Evolutionary conservation across 1,284 basidiomycete genomes (phyloP), one percentile per base, ranked within the genome.

Genomic region (Boletus sp.): DNA sequence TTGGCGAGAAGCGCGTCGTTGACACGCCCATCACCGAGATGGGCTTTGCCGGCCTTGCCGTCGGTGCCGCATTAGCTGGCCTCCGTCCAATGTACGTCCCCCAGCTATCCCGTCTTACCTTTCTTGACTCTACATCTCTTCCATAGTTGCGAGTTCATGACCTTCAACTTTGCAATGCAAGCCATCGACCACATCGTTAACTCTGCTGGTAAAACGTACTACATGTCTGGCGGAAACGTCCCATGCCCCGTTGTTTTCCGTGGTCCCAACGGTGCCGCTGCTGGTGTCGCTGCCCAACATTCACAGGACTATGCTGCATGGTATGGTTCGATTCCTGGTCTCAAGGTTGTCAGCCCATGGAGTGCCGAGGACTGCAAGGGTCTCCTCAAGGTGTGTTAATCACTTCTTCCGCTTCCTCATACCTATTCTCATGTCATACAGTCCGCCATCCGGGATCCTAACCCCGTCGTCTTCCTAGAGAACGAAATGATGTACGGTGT

Each of bases 171-270:
- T 66, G 90, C 91, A 53, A 93, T 92, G 91, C 88, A 92, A 71
- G 94, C 95, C 54, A 99, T 99, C 68, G 96, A 99, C 74, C 96
- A 99, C 70, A 98, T 99, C 58, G 91, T 99, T 72, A 99, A 99
- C 83, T 98, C 94, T n/a, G 96, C 90, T 52, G 96, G 91, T 59
- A 99, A 99, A 80, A 99, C 96, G 10, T 94, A 97, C 75, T 99
- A 99, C 83, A 99, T 99, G 96, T 98, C 94, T 38, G 96, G 94
- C 54, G 96, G 96, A 58, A 96, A 94, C 65, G 92, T 96, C 19
- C 90, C 92, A 12, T 98, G 95, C 76, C 94, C 96, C 25, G 89
- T 99, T 57, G 94, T 97, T 50, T 99, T 99, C 88, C 93, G 96
- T 74, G 96, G 96, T 51, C 96, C 96, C 53, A 99, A 99, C 72